These are phyloP conservation scores for Eucalyptus sp. DNA, from an alignment of 345 rosid species.

Conservation along the genomic window DNA sequence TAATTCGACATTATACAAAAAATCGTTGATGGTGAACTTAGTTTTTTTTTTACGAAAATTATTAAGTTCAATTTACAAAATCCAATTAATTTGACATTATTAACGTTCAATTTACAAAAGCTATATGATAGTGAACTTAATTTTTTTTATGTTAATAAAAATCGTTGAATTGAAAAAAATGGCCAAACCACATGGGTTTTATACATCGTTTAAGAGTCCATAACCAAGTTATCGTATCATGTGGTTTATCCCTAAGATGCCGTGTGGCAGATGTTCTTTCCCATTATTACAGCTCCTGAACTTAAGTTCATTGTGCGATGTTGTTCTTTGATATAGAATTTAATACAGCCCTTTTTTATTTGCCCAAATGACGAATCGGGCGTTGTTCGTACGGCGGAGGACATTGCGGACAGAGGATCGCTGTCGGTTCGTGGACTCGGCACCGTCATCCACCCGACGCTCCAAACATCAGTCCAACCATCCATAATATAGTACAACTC, in stretches of 20 bases:
- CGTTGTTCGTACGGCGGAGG: background rate
- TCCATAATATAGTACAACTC: background rate
- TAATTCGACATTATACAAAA: no score
- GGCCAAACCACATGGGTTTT: background rate
- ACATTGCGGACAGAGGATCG: conserved; percentile 4
- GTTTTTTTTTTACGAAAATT: no score
- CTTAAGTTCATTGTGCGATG: background rate
- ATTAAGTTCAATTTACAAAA: no score
- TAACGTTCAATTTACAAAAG: no score
- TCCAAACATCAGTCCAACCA: background rate
- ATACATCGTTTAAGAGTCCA: background rate
- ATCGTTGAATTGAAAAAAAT: background rate
- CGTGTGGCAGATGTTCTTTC: background rate
- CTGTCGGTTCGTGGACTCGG: conserved; percentile 6
- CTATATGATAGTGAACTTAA: no score
- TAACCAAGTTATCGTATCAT: background rate
- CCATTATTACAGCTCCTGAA: no score
- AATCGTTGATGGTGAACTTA: no score
- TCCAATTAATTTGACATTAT: no score
- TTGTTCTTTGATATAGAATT: background rate
- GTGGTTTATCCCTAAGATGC: background rate
- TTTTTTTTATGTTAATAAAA: no score
- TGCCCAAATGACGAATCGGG: background rate
- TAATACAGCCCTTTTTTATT: background rate
- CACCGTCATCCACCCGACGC: background rate